Conservation (phyloP, 2,329 filamentous ascomycete species). For the Exophiala viscosa region DNA sequence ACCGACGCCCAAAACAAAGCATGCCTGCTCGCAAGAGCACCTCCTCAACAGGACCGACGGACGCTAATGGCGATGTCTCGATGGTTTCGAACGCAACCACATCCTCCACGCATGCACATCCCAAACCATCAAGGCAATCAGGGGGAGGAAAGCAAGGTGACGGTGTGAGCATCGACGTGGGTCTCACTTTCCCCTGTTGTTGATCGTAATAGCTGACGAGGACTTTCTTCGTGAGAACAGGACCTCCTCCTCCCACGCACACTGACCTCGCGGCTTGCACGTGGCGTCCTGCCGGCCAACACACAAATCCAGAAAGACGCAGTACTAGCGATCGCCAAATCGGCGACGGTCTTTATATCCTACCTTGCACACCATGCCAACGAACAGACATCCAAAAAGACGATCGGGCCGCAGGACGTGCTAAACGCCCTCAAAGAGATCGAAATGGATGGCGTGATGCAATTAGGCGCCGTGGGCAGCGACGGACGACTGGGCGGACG, state of each 20-base stretch:
- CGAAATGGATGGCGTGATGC: slow-evolving; percentile 46
- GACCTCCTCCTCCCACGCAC: slow-evolving; percentile 62
- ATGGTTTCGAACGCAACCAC: slow-evolving; percentile 26
- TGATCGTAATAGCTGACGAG: background rate
- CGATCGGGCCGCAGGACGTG: slow-evolving; percentile 59
- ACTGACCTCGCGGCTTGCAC: slow-evolving; percentile 59
- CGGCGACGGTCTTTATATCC: slow-evolving; percentile 64
- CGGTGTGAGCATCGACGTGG: slow-evolving; percentile 25
- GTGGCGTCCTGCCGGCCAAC: slow-evolving; percentile 61
- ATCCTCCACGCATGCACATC: slow-evolving; percentile 14
- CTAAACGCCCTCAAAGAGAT: slow-evolving; percentile 58
- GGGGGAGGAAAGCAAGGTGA: slow-evolving; percentile 19
- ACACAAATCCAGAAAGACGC: slow-evolving; percentile 65
- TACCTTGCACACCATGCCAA: slow-evolving; percentile 55
- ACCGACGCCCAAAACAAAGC: slow-evolving; percentile 19
- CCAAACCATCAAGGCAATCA: slow-evolving; percentile 28
- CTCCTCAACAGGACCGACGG: slow-evolving; percentile 30
- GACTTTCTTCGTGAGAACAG: slow-evolving; percentile 32
- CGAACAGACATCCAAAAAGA: slow-evolving; percentile 60
- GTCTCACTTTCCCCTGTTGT: background rate
- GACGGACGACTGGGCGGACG: slow-evolving; percentile 51
- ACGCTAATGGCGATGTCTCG: slow-evolving; percentile 24
- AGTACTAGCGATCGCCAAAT: slow-evolving; percentile 60
- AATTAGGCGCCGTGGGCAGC: slow-evolving; percentile 15
- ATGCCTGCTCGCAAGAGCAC: slow-evolving; percentile 28